Base-by-base conservation (phyloP, 257 asterid genomes). In the Petunia secreta region DNA sequence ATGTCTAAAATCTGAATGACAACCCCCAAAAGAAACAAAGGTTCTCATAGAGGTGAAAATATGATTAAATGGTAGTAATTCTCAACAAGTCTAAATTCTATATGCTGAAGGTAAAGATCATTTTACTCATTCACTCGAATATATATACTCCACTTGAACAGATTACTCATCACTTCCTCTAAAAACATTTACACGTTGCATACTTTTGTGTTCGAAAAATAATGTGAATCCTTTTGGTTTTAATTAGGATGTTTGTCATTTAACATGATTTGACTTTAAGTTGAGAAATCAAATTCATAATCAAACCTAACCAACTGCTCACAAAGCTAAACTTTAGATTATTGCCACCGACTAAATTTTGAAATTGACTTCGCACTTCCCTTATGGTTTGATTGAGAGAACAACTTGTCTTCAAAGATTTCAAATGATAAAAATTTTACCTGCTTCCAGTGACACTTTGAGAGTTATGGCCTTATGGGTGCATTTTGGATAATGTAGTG, bases 271-370 rank as follows among this genome's bases (percentile, higher is more conserved):
- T 64, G 73, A 39, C 50, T 65, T 65, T 8, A 39, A 38, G 73
- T 65, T 65, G 73, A 65, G 73, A 1, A 38, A 39, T 65, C 73
- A 65, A 65, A 13, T 8, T 65, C 71, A 64, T 64, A 4, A 13
- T 11, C 1, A 38, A 65, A 65, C 16, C 13, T 65, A 39, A 65
- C 3, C 73, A 65, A 39, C 25, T 65, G 9, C 48, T 64, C 38
- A 9, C 8, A 38, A 38, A 64, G 38, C 2, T 38, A 64, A 64
- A 8, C 71, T 5, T 64, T 64, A 4, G 10, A 38, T 64, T 38
- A 64, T 13, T 37, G 48, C 46, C 25, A 63, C 71, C 8, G 5
- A 64, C 71, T 64, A 64, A 64, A 64, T 10, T 13, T 37, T 38
- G 4, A 11, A 65, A 39, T 65, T 65, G 50, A 65, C 52, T 39